Evolutionary conservation across 1,284 basidiomycete species (phyloP).

Genomic region (Apiotrichum mycotoxinovorans): DNA sequence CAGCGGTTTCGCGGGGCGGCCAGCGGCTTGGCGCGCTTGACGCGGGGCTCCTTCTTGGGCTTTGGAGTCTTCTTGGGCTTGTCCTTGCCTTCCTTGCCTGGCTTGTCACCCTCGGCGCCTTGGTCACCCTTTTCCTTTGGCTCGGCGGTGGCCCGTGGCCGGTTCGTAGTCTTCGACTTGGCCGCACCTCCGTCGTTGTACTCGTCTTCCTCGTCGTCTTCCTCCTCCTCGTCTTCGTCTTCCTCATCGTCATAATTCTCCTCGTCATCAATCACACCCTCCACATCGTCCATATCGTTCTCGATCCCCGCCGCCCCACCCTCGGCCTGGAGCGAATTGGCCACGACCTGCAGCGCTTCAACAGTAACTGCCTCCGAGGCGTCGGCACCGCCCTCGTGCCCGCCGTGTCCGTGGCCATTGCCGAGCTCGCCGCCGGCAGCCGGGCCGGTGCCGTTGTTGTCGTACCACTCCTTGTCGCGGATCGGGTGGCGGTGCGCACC

Average conservation of each 20-base stretch:
- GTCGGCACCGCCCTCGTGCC: not conserved
- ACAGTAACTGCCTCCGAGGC: not conserved
- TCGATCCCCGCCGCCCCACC: conserved; percentile 5
- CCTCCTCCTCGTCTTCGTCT: conserved; percentile 4
- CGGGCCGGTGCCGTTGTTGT: too few species aligned
- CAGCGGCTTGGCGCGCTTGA: conserved; percentile 1
- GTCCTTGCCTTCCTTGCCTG: not conserved
- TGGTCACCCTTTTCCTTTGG: not conserved
- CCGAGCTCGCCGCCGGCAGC: not conserved
- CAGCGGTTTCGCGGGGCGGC: conserved; percentile 7
- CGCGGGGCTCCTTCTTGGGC: not conserved
- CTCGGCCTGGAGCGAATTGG: not conserved
- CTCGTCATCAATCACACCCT: conserved; percentile 5
- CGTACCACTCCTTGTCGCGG: not conserved
- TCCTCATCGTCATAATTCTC: conserved; percentile 1
- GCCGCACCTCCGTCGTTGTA: conserved; percentile 1
- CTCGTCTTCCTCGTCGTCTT: conserved; percentile 14
- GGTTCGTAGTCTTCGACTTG: not conserved
- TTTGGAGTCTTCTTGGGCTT: not conserved
- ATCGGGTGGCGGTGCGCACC: not conserved
- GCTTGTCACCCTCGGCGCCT: too few species aligned
- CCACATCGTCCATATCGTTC: conserved; percentile 16
- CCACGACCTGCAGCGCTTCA: not conserved
- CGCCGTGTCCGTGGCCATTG: not conserved
- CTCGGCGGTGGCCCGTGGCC: not conserved